These are phyloP conservation scores for Solanum piurae DNA, from an alignment of 257 asterid genomes.

Conservation along the genomic window DNA sequence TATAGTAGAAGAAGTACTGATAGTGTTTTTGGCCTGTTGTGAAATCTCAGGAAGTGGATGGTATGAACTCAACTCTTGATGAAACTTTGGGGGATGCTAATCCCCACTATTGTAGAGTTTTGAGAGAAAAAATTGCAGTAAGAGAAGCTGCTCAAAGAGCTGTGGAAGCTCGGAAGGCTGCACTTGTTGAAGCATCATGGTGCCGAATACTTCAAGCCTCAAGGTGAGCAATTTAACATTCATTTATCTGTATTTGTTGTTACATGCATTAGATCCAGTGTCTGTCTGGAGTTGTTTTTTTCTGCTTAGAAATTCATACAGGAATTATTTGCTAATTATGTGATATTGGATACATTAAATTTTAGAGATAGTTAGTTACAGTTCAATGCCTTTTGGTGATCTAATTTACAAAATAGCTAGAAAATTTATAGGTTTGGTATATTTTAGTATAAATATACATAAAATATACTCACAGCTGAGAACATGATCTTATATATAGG, in stretches of 20 bases:
- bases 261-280: neutral
- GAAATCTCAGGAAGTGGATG: conserved; percentile 62
- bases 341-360: neutral
- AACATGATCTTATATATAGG: neutral
- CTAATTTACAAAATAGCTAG: neutral
- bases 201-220: conserved; percentile 89
- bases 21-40: neutral
- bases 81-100: conserved; percentile 90
- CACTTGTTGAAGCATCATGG: conserved; percentile 97
- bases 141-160: conserved; percentile 91
- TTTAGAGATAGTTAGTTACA: neutral
- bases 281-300: neutral
- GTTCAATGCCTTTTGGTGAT: neutral
- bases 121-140: conserved; percentile 84
- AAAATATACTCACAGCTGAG: neutral
- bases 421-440: neutral
- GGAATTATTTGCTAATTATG: neutral
- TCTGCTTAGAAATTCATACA: neutral
- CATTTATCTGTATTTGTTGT: neutral
- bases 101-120: conserved; percentile 74
- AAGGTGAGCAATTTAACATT: conserved; percentile 20
- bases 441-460: neutral
- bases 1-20: neutral
- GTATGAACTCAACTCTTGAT: conserved; percentile 87
- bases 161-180: conserved; percentile 75